Evolutionary conservation across 2,329 filamentous ascomycete genomes (phyloP).

Genomic region (Diaporthe longicolla): DNA sequence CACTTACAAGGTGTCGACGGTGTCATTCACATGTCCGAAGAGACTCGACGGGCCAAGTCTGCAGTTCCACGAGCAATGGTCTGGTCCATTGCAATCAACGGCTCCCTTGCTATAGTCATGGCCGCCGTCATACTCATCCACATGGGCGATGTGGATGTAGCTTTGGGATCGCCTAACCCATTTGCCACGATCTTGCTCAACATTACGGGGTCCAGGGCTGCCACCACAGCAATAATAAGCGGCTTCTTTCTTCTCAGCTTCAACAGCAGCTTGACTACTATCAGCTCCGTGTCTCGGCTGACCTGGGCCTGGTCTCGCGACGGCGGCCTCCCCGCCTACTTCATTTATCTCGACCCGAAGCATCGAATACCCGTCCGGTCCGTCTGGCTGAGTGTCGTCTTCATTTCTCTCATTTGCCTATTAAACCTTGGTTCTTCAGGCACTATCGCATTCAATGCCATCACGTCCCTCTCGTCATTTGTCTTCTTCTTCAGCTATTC

Average conservation of each 20-base stretch:
- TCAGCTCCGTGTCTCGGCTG: slow-evolving; percentile 62
- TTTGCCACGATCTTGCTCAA: slow-evolving; percentile 58
- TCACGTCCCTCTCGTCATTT: not conserved
- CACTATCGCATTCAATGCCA: not conserved
- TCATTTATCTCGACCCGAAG: slow-evolving; percentile 48
- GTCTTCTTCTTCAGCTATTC: not conserved
- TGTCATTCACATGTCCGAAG: slow-evolving; percentile 62
- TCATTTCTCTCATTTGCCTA: slow-evolving; percentile 53
- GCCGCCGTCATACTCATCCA: slow-evolving; percentile 59
- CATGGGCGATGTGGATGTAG: slow-evolving; percentile 56
- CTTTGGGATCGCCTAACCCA: slow-evolving; percentile 52
- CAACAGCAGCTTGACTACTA: slow-evolving; percentile 56
- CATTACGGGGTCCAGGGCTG: slow-evolving; percentile 56
- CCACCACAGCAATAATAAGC: slow-evolving; percentile 57
- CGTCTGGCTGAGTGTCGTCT: slow-evolving; percentile 51
- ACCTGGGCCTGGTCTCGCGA: slow-evolving; percentile 65
- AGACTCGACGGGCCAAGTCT: slow-evolving; percentile 59
- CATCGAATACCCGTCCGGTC: slow-evolving; percentile 54
- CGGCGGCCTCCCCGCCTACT: slow-evolving; percentile 50
- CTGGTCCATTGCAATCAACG: slow-evolving; percentile 59
- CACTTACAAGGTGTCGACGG: slow-evolving; percentile 57
- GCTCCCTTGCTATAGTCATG: slow-evolving; percentile 57
- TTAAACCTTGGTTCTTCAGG: slow-evolving; percentile 56
- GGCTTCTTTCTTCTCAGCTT: slow-evolving; percentile 55
- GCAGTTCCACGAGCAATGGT: slow-evolving; percentile 61